phyloP scores from a whole-genome alignment of 2,329 filamentous ascomycete species.

The Fusarium hostae region DNA sequence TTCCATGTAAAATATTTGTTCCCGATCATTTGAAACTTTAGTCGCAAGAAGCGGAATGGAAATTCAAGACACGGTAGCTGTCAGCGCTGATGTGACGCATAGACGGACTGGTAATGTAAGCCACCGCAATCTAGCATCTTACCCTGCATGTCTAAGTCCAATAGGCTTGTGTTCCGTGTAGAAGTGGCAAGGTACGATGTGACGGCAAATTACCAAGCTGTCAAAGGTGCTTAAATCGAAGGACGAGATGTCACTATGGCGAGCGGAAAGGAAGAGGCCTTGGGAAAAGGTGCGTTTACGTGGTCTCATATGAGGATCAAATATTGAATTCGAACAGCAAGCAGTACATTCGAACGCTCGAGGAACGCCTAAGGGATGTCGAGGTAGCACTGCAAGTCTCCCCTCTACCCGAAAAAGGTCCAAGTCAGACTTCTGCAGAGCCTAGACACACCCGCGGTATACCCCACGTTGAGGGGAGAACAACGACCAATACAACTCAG shows the following conservation, averaged over 20 bases:
- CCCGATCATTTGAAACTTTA: accelerated
- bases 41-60: neutral
- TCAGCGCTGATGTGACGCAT: no score
- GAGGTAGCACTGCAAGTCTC: neutral
- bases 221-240: neutral
- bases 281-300: neutral
- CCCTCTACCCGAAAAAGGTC: accelerated
- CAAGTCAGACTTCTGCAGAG: accelerated
- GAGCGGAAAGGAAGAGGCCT: neutral
- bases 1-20: accelerated
- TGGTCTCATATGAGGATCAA: accelerated
- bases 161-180: neutral
- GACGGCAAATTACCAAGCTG: neutral
- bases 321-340: neutral
- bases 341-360: neutral
- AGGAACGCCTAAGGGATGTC: neutral
- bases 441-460: accelerated
- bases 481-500: neutral
- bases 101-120: neutral
- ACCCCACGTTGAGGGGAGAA: accelerated
- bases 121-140: neutral
- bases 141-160: neutral
- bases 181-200: neutral
- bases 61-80: accelerated
- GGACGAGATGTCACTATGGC: neutral